Conservation (phyloP, 176 grass and related monocot species). For the Melocanna baccifera region DNA sequence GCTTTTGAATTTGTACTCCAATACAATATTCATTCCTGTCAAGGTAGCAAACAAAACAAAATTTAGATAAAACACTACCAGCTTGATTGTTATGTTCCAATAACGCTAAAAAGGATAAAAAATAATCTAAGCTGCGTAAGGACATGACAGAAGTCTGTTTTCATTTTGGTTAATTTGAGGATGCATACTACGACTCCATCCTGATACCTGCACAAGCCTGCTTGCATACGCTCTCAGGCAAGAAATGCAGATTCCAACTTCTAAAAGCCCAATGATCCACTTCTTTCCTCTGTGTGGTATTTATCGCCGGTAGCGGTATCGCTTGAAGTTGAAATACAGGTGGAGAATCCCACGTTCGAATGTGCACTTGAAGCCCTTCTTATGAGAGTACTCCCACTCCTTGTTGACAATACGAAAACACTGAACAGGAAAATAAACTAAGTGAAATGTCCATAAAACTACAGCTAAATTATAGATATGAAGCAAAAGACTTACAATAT, state of each 20-base stretch:
- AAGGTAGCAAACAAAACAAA: not conserved
- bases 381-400: conserved; percentile 99
- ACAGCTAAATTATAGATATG: conserved; percentile 1
- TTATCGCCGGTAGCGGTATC: conserved; percentile 77
- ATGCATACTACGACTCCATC: not conserved
- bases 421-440: conserved; percentile 28
- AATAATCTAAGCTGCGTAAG: not conserved
- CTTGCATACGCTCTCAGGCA: not conserved
- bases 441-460: not conserved
- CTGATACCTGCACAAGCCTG: not conserved
- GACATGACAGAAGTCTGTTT: not conserved
- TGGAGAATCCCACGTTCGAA: conserved; percentile 97
- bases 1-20: not conserved
- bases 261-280: not conserved
- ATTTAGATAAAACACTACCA: not conserved
- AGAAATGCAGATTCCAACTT: not conserved
- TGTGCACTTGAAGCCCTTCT: conserved; percentile 98
- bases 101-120: not conserved
- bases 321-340: conserved; percentile 98
- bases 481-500: conserved; percentile 65
- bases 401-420: conserved; percentile 93
- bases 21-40: not conserved
- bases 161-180: not conserved
- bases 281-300: not conserved
- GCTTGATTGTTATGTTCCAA: not conserved